These are phyloP conservation scores for Trichoderma aggressivum DNA, from an alignment of 2,329 filamentous ascomycete species.

Conservation along the genomic window DNA sequence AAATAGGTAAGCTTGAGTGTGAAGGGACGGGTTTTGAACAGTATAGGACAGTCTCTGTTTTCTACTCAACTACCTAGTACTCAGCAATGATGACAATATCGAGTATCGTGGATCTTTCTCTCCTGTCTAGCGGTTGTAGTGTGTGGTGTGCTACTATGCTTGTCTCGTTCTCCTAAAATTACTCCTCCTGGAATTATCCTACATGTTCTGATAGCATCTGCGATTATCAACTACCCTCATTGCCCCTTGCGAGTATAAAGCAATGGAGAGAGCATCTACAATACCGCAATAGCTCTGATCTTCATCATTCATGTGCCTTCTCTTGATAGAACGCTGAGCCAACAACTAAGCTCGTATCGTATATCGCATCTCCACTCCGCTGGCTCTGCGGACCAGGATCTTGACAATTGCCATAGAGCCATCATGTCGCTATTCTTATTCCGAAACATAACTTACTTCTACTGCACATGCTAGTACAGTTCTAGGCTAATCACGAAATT, in stretches of 20 bases:
- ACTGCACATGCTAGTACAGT: background rate
- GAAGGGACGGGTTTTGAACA: background rate
- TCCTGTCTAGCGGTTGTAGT: background rate
- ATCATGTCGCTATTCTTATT: background rate
- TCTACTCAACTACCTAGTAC: background rate
- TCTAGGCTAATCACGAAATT: background rate
- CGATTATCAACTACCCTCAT: background rate
- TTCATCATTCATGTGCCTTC: background rate
- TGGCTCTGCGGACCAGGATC: background rate
- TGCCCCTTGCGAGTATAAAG: background rate
- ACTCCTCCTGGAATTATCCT: background rate
- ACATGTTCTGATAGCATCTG: background rate
- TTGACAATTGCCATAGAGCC: background rate
- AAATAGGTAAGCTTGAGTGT: background rate
- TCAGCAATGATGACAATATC: background rate
- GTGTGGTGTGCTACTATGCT: background rate
- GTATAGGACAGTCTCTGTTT: background rate
- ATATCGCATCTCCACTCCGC: background rate
- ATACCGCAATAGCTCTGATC: background rate
- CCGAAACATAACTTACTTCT: background rate
- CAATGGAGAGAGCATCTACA: background rate
- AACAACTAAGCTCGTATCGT: background rate
- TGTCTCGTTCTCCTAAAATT: background rate
- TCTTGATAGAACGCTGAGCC: background rate
- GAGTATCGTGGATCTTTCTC: background rate